Evolutionary conservation across 371 early-diverging fungal species (phyloP), one percentile per base, ranked within the genome.

Genomic region (Mortierella sp.): DNA sequence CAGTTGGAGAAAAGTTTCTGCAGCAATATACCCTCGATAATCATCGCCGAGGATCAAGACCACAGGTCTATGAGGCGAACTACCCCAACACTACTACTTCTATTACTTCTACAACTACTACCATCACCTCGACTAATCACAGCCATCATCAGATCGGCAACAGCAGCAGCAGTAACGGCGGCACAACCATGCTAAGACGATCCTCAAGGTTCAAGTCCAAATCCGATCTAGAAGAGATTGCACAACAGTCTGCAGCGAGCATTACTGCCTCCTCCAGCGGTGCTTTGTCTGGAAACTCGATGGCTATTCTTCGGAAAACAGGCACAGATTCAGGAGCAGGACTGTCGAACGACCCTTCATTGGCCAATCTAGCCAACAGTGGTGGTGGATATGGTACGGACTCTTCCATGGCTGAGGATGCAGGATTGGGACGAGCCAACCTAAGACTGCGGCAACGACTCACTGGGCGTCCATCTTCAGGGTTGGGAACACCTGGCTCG

Each of bases 151-250:
- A 28, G 16, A 37, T 37, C 37, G 37, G 37, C 37, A 53, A 44
- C 44, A 29, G 28, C 18, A 30, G 16, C 21, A 53, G 57, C 19
- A 52, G 30, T 52, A 63, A 61, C 58, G 64, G 71, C 46, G 72
- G 76, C 43, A 68, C 50, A 23, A 65, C 69, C 9, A 65, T 69
- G 62, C 64, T 79, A 5, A 45, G 73, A 47, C 45, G 79, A 53
- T 79, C 79, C 3, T 69, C 72, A 25, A 68, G 79, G 44, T 79
- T 79, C 70, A 79, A 79, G 45, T 79, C 79, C 2, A 69, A 72
- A 45, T 72, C 72, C n/a, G 72, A 79, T 21, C 57, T 79, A 23
- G 79, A 79, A 45, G 79, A 72, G 48, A 72, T 79, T 66, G 79
- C 72, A 47, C 79, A 79, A 25, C 61, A 72, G 3, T 72, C 79